Evolutionary conservation across 208 protist species (phyloP).

Genomic region (Trichomonas vaginalis): DNA sequence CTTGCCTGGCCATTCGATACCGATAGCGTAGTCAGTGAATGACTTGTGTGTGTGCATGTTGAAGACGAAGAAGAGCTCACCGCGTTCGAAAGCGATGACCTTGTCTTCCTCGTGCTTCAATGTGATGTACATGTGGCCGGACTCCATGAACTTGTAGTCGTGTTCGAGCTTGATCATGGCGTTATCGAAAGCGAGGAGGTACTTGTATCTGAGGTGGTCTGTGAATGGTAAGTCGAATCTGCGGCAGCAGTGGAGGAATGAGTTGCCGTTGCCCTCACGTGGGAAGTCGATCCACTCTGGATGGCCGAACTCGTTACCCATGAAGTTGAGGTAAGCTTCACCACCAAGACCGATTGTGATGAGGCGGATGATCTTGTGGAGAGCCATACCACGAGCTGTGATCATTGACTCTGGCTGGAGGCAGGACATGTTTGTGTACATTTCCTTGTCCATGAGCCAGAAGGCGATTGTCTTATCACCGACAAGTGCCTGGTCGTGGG

Average conservation of each 20-base stretch:
- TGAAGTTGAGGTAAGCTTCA: constrained; percentile 53
- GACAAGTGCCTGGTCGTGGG: constrained; percentile 69
- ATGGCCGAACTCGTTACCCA: constrained; percentile 77
- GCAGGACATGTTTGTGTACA: constrained; percentile 22
- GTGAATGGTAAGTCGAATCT: constrained; percentile 56
- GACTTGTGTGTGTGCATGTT: constrained; percentile 16
- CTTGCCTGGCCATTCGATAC: neutral
- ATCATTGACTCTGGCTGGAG: constrained; percentile 22
- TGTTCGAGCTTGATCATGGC: constrained; percentile 44
- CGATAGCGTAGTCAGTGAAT: neutral
- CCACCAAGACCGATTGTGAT: constrained; percentile 53
- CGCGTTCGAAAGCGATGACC: constrained; percentile 15
- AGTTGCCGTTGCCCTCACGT: constrained; percentile 53
- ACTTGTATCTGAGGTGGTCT: constrained; percentile 47
- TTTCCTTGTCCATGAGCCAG: constrained; percentile 71
- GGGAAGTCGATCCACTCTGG: constrained; percentile 81
- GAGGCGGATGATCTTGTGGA: constrained; percentile 54
- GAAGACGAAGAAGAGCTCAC: constrained; percentile 7
- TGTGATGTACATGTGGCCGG: neutral
- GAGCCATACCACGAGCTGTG: constrained; percentile 53
- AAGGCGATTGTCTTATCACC: constrained; percentile 73
- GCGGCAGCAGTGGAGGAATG: constrained; percentile 53
- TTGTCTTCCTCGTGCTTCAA: neutral
- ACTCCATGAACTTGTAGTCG: neutral
- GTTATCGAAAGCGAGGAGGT: constrained; percentile 51